Base-by-base conservation (phyloP, 2,329 filamentous ascomycete genomes). In the Dactylellina drechsleri region DNA sequence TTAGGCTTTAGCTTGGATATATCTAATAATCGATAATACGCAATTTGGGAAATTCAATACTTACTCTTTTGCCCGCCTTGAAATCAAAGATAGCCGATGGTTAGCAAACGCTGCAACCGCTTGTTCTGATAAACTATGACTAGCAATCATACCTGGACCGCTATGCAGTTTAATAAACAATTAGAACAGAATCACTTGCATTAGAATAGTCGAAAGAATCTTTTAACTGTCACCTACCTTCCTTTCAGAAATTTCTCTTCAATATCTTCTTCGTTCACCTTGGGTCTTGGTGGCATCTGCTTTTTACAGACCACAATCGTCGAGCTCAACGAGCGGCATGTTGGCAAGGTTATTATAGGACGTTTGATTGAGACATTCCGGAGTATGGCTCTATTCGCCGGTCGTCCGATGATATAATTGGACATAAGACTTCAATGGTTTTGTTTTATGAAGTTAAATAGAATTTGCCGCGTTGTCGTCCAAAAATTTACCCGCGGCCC, bases 241-340 rank as follows among this genome's bases (percentile, higher is more conserved):
- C 95, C 95, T 81, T 95, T 96, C 75, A 99, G 86, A 83, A 96
- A 98, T 49, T 86, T 87, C 80, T 97, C 92, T 67, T 90, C 89
- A 78, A 98, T 88, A 61, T 97, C 93, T 16, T 86, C 84, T 78
- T 97, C 93, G 12, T 89, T 86, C 18, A 95, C 87, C 75, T 85
- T 87, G 13, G 91, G 90, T 2, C 93, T 89, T 4, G 92, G 90
- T 0, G 94, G 93, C 80, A 96, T 85, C 64, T 87, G 86, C 80
- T 90, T 91, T 31, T 75, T 75, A 58, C 58, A 79, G 75, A 18
- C 72, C 49, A 57, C 78, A 28, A n/a, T 79, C 57, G 54, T 81
- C 80, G 68, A 20, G 20, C 28, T 65, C 13, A 75, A 31, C 7
- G 71, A 20, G 13, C 71, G 64, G 8, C 53, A 58, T 52, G 41